These are phyloP conservation scores for Lentinula detonsa DNA, from an alignment of 768 basidiomycete species.

Conservation along the genomic window DNA sequence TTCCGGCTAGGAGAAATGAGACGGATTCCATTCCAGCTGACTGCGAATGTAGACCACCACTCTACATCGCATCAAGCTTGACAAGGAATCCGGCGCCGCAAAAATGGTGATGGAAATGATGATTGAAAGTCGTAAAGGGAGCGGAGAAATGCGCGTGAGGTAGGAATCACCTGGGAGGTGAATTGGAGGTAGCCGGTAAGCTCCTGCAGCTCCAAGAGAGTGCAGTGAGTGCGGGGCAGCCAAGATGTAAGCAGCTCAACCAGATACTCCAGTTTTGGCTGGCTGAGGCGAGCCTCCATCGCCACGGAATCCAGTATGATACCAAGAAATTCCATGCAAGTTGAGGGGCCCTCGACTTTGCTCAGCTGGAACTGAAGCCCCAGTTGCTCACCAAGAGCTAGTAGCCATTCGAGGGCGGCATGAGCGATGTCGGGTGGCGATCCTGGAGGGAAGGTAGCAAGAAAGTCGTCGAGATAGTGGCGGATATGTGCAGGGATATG, in stretches of 20 bases:
- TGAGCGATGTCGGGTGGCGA: neutral
- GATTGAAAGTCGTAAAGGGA: neutral
- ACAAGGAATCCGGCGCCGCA: neutral
- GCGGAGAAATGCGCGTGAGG: neutral
- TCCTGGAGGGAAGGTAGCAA: too few species aligned
- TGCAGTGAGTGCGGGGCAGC: neutral
- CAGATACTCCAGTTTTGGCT: neutral
- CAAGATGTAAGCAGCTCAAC: neutral
- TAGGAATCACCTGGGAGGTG: neutral
- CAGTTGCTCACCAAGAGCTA: slow-evolving; percentile 7
- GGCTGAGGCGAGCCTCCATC: slow-evolving; percentile 12
- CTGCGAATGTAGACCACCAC: neutral
- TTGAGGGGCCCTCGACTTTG: slow-evolving; percentile 8
- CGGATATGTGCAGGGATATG: too few species aligned
- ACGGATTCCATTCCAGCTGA: slow-evolving; percentile 6
- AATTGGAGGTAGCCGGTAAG: neutral
- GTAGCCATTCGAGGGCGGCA: neutral
- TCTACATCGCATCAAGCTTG: neutral
- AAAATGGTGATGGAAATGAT: neutral
- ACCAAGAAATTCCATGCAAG: neutral
- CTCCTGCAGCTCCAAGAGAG: slow-evolving; percentile 12
- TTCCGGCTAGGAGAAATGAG: neutral
- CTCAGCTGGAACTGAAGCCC: slow-evolving; percentile 11
- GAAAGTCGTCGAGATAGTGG: too few species aligned
- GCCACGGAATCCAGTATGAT: slow-evolving; percentile 12